These are phyloP conservation scores for Amphicarpaea edgeworthii DNA, from an alignment of 306 rosid species.

Conservation along the genomic window DNA sequence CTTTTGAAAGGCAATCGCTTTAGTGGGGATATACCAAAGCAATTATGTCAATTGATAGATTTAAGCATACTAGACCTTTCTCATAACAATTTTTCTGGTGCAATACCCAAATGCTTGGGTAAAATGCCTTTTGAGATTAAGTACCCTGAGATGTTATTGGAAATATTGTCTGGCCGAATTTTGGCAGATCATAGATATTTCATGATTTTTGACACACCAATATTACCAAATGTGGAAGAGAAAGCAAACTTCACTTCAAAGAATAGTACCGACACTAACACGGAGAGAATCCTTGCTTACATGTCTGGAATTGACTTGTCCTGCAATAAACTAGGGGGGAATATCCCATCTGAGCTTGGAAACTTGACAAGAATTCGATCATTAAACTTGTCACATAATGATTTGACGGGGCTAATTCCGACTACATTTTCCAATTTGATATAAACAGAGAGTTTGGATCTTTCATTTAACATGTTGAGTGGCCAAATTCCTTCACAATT, in stretches of 20 bases:
- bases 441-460: slow-evolving; percentile 4
- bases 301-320: slow-evolving; percentile 15
- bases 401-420: not conserved
- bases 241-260: not conserved
- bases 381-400: not conserved
- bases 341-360: slow-evolving; percentile 36
- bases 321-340: not conserved
- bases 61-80: not conserved
- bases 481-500: not conserved
- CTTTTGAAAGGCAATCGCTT: slow-evolving; percentile 30
- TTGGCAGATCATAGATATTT: too few species aligned
- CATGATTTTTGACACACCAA: not conserved
- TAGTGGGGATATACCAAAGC: not conserved
- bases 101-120: slow-evolving; percentile 31
- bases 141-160: not conserved
- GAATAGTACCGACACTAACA: not conserved
- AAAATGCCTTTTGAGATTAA: not conserved
- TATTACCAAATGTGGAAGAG: not conserved
- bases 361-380: not conserved
- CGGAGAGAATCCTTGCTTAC: not conserved
- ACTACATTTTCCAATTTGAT: slow-evolving; percentile 1
- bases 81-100: not conserved
- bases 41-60: not conserved
- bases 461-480: slow-evolving; percentile 9
- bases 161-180: too few species aligned